Percentiles rank a stretch among this genome's conserved stretches.
Conservation (phyloP, 1,284 basidiomycete genomes). For the Austroboletus novae-zelandiae region DNA sequence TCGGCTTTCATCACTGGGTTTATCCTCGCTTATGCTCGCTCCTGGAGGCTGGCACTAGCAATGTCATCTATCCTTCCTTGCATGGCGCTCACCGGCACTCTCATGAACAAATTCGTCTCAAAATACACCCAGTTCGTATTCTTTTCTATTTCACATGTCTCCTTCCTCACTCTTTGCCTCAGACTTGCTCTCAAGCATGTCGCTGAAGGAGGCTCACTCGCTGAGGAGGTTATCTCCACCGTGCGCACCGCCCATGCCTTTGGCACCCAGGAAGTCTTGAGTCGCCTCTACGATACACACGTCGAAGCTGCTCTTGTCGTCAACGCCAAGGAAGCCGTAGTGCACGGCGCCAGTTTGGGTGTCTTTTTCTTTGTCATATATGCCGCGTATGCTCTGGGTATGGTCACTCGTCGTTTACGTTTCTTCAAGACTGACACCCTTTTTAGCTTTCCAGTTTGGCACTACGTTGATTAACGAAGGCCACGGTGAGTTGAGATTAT, state of each 20-base stretch:
- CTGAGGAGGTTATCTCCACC: slow-evolving; percentile 93
- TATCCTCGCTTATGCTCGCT: slow-evolving; percentile 65
- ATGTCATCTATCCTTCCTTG: slow-evolving; percentile 87
- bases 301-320: slow-evolving; percentile 55
- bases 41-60: slow-evolving; percentile 86
- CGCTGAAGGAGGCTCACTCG: slow-evolving; percentile 81
- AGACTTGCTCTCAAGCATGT: slow-evolving; percentile 71
- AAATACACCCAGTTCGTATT: slow-evolving; percentile 65
- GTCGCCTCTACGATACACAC: slow-evolving; percentile 66
- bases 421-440: neutral
- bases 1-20: slow-evolving; percentile 81
- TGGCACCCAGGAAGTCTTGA: slow-evolving; percentile 72
- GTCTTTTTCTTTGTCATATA: slow-evolving; percentile 85
- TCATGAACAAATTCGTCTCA: slow-evolving; percentile 80
- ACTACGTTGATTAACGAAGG: slow-evolving; percentile 75
- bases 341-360: slow-evolving; percentile 68
- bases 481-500: slow-evolving; percentile 40
- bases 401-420: slow-evolving; percentile 14
- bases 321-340: slow-evolving; percentile 68
- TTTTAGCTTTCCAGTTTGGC: slow-evolving; percentile 74
- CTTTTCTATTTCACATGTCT: neutral
- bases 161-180: neutral
- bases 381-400: slow-evolving; percentile 63
- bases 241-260: slow-evolving; percentile 92
- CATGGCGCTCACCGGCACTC: slow-evolving; percentile 73